These are phyloP conservation scores for Syzygium grande DNA, from an alignment of 345 rosid genomes.

Conservation along the genomic window DNA sequence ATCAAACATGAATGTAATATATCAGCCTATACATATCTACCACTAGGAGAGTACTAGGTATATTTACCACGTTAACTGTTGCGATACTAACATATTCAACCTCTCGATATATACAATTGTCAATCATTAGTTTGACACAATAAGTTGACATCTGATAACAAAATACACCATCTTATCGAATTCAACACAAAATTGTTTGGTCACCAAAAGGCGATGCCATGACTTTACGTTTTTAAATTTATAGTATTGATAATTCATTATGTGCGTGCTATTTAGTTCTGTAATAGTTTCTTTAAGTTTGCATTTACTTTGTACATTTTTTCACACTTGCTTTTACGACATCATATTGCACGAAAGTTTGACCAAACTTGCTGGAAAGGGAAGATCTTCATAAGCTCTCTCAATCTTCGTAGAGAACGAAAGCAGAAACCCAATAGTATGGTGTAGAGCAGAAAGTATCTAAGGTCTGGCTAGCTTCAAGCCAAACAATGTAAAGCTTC, in stretches of 20 bases:
- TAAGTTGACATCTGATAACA: fast-evolving
- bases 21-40: background rate
- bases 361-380: background rate
- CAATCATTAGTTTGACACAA: background rate
- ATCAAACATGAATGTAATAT: background rate
- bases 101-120: background rate
- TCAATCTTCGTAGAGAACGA: too few relatives aligned
- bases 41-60: background rate
- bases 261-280: background rate
- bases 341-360: background rate
- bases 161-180: background rate
- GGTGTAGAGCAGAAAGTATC: fast-evolving
- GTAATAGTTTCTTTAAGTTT: background rate
- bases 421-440: background rate
- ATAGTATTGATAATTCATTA: background rate
- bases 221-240: background rate
- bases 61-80: background rate
- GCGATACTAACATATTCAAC: background rate
- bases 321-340: fast-evolving
- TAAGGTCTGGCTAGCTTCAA: fast-evolving
- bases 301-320: background rate
- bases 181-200: background rate
- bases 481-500: background rate
- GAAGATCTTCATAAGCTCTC: background rate
- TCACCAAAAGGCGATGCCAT: background rate